Evolutionary conservation across 192 early-diverging fungal genomes (phyloP).

Genomic region (Chytriomyces hyalinus): DNA sequence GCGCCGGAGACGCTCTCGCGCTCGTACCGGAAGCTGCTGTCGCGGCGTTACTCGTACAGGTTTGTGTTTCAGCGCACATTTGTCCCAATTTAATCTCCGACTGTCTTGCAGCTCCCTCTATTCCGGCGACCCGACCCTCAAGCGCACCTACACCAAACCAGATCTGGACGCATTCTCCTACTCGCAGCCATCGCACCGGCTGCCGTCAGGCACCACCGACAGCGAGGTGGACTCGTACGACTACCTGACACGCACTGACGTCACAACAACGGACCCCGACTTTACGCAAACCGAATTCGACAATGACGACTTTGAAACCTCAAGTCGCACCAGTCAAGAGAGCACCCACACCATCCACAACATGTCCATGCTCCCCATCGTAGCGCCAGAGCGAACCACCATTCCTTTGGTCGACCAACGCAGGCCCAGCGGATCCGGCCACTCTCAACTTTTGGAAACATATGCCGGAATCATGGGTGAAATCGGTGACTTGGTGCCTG

Average conservation of each 20-base stretch:
- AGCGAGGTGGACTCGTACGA: not conserved
- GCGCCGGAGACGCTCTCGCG: not conserved
- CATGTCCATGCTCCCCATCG: constrained; percentile 22
- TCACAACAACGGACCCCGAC: not conserved
- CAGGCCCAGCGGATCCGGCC: constrained; percentile 1
- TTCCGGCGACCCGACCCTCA: not conserved
- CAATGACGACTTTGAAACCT: not conserved
- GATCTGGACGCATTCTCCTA: constrained; percentile 26
- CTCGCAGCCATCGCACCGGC: not conserved
- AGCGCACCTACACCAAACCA: not conserved
- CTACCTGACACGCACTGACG: not conserved
- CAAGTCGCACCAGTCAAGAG: not conserved
- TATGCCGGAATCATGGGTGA: constrained; percentile 29
- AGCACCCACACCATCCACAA: constrained; percentile 21
- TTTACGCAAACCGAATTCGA: not conserved
- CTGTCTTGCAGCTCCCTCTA: constrained; percentile 13
- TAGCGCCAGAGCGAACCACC: not conserved
- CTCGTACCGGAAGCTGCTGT: constrained; percentile 8
- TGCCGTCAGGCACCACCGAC: not conserved
- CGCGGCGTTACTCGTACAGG: constrained; percentile 15
- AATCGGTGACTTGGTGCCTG: constrained; percentile 22
- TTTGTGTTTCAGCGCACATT: not conserved
- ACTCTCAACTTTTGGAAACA: constrained; percentile 9
- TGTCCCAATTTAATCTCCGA: not conserved
- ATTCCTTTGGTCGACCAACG: not conserved